A percentile compares a stretch with the other conserved stretches of the same genome.
Evolutionary conservation across 2,329 filamentous ascomycete genomes (phyloP).

Genomic region (Cordyceps pruinosa): DNA sequence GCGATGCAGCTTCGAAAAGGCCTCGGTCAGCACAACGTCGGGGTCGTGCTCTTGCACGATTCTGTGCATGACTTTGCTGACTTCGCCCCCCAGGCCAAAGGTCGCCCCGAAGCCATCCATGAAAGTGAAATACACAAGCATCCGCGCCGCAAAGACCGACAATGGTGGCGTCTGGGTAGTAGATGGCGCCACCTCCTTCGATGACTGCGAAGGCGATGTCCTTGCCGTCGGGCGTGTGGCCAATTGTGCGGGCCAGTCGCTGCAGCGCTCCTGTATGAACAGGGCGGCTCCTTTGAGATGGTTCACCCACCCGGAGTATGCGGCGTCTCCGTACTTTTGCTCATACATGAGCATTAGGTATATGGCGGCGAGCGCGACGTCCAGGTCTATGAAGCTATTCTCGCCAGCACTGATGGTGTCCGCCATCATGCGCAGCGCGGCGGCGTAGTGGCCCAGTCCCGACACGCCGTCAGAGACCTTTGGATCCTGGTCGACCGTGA

Average conservation of each 20-base stretch:
- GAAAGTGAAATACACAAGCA: slow-evolving; percentile 28
- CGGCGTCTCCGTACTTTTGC: slow-evolving; percentile 30
- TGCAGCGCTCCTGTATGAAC: slow-evolving; percentile 23
- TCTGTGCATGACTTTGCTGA: slow-evolving; percentile 23
- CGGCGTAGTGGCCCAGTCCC: slow-evolving; percentile 25
- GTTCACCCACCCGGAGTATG: slow-evolving; percentile 23
- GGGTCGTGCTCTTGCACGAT: slow-evolving; percentile 5
- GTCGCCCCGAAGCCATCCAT: slow-evolving; percentile 26
- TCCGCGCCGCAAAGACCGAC: slow-evolving; percentile 27
- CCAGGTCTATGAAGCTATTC: slow-evolving; percentile 21
- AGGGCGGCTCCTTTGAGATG: slow-evolving; percentile 27
- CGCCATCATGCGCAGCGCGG: slow-evolving; percentile 26
- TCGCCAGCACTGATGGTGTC: slow-evolving; percentile 21
- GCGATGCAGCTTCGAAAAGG: slow-evolving; percentile 25
- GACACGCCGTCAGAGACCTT: slow-evolving; percentile 10
- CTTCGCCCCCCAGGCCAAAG: slow-evolving; percentile 27
- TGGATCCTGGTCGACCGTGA: slow-evolving; percentile 9
- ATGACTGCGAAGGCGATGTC: not conserved
- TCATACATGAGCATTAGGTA: slow-evolving; percentile 33
- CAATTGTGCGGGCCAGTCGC: slow-evolving; percentile 12
- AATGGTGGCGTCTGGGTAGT: slow-evolving; percentile 14
- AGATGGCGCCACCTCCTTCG: slow-evolving; percentile 1
- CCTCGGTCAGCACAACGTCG: slow-evolving; percentile 14
- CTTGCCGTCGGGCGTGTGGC: not conserved
- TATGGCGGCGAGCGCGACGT: slow-evolving; percentile 24